These are phyloP conservation scores for Phytophthora cryptogea DNA, from an alignment of 352 stramenopile species.

Conservation along the genomic window DNA sequence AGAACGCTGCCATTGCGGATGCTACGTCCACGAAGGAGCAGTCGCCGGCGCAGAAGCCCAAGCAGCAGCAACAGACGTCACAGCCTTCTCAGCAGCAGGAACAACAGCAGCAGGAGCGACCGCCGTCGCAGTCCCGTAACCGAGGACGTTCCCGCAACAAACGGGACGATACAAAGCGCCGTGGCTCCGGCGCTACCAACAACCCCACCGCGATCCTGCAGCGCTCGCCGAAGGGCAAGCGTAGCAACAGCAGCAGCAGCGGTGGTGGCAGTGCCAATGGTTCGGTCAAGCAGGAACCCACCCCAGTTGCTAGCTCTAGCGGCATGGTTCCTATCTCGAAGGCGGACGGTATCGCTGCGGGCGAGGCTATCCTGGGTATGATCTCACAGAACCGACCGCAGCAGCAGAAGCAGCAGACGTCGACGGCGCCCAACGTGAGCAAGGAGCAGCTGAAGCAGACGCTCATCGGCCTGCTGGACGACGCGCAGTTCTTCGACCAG, in stretches of 20 bases:
- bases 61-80: constrained; percentile 38
- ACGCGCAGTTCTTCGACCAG: constrained; percentile 87
- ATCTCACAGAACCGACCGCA: constrained; percentile 56
- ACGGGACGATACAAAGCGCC: constrained; percentile 51
- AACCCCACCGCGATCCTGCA: constrained; percentile 71
- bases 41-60: constrained; percentile 17
- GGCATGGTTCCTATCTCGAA: constrained; percentile 75
- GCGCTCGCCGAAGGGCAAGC: constrained; percentile 47
- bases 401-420: constrained; percentile 41
- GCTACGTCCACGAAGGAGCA: constrained; percentile 29
- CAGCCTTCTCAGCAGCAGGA: constrained; percentile 40
- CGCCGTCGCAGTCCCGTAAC: constrained; percentile 36
- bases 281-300: constrained; percentile 30
- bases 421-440: constrained; percentile 44
- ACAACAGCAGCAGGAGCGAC: constrained; percentile 31
- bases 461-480: constrained; percentile 77
- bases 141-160: constrained; percentile 64
- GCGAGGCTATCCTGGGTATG: constrained; percentile 85
- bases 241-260: constrained; percentile 37
- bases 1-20: constrained; percentile 21
- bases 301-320: constrained; percentile 19
- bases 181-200: constrained; percentile 12
- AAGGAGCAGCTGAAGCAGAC: constrained; percentile 90
- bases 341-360: constrained; percentile 79
- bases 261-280: constrained; percentile 34